These are phyloP conservation scores for Potentilla sterilis DNA, from an alignment of 306 rosid species.

Conservation along the genomic window DNA sequence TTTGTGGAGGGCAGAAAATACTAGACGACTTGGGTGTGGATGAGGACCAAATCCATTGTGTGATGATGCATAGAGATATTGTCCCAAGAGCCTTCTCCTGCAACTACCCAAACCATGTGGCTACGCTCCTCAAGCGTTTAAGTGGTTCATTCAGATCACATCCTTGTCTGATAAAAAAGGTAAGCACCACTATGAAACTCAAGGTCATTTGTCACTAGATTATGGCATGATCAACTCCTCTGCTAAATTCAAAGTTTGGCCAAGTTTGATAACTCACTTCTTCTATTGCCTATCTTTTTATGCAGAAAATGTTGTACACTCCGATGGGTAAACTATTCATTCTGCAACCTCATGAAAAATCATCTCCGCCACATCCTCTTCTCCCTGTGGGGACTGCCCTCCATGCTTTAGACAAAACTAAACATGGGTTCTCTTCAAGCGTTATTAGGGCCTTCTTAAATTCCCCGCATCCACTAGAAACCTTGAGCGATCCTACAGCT, in stretches of 20 bases:
- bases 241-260: not conserved
- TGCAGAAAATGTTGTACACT: slow-evolving; percentile 75
- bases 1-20: slow-evolving; percentile 74
- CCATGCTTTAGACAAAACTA: slow-evolving; percentile 53
- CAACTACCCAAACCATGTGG: slow-evolving; percentile 78
- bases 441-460: slow-evolving; percentile 62
- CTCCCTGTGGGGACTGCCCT: slow-evolving; percentile 65
- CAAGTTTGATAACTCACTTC: not conserved
- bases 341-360: slow-evolving; percentile 74
- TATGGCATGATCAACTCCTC: not conserved
- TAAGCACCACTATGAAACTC: slow-evolving; percentile 31
- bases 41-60: slow-evolving; percentile 61
- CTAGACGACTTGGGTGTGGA: slow-evolving; percentile 61
- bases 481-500: slow-evolving; percentile 85
- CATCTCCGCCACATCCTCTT: slow-evolving; percentile 83
- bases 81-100: slow-evolving; percentile 98
- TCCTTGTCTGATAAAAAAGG: slow-evolving; percentile 69
- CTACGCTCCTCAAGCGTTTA: slow-evolving; percentile 67
- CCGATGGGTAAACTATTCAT: slow-evolving; percentile 78
- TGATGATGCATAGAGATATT: slow-evolving; percentile 94
- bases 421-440: slow-evolving; percentile 47
- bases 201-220: not conserved
- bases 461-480: slow-evolving; percentile 83
- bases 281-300: not conserved
- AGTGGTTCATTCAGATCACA: slow-evolving; percentile 66